Percentiles rank a stretch among this genome's conserved stretches.
phyloP scores from a whole-genome alignment of 371 early-diverging fungal genomes.

The Zychaea mexicana region DNA sequence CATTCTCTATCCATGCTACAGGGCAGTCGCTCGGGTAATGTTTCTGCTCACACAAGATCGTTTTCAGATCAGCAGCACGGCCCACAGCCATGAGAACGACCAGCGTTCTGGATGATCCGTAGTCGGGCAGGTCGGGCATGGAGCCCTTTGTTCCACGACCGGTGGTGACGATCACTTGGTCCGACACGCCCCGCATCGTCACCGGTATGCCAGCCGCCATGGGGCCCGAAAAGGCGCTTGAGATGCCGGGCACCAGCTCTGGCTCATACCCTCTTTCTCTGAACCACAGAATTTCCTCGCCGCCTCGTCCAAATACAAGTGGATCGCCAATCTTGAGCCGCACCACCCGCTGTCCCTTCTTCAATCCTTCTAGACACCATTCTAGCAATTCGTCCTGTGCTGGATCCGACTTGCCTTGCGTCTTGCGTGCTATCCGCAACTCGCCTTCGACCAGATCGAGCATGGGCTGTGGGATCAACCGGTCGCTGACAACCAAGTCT shows the following conservation, averaged over 20 bases:
- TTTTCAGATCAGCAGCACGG: conserved; percentile 60
- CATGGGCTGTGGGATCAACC: conserved; percentile 71
- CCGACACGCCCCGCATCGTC: conserved; percentile 76
- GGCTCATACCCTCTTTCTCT: conserved; percentile 68
- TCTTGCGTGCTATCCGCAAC: conserved; percentile 71
- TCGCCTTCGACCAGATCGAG: conserved; percentile 64
- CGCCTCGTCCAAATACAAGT: conserved; percentile 91
- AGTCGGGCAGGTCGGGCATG: conserved; percentile 75
- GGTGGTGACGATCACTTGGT: conserved; percentile 81
- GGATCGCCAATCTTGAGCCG: conserved; percentile 92
- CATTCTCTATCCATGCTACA: conserved; percentile 72
- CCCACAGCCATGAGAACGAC: conserved; percentile 87
- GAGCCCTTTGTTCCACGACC: conserved; percentile 75
- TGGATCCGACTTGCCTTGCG: conserved; percentile 54
- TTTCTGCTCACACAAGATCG: conserved; percentile 49
- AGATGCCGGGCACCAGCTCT: conserved; percentile 80
- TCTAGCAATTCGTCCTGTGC: conserved; percentile 74
- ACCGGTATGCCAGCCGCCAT: conserved; percentile 72
- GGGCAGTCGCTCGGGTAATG: conserved; percentile 66
- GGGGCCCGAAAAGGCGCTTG: conserved; percentile 77
- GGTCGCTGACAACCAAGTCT: conserved; percentile 84
- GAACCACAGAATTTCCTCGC: conserved; percentile 84
- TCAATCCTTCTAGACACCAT: conserved; percentile 71
- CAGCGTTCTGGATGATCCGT: conserved; percentile 65
- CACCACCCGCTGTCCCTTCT: conserved; percentile 72